Conservation (phyloP, 805 yeast species). For the Myxozyma udenii region DNA sequence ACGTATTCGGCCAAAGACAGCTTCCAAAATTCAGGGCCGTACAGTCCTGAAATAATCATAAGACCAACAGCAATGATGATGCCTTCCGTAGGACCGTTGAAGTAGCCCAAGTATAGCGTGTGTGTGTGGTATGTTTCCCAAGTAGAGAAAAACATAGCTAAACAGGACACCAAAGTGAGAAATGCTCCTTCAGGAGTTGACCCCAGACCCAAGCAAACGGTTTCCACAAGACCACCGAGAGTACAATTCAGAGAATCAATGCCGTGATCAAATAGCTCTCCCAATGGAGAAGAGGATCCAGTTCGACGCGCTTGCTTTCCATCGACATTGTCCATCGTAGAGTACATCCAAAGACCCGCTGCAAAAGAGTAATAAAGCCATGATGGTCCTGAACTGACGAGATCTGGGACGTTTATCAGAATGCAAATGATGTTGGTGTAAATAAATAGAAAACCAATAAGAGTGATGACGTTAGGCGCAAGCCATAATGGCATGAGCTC, state of each 20-base stretch:
- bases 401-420: constrained; percentile 68
- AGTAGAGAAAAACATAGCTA: constrained; percentile 40
- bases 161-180: constrained; percentile 70
- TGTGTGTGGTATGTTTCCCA: constrained; percentile 33
- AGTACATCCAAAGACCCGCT: constrained; percentile 79
- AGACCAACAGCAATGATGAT: constrained; percentile 60
- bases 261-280: constrained; percentile 94
- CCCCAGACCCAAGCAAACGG: constrained; percentile 75
- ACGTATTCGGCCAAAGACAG: constrained; percentile 42
- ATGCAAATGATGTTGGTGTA: constrained; percentile 59
- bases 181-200: constrained; percentile 72
- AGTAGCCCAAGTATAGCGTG: constrained; percentile 69
- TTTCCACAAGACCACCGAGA: constrained; percentile 68
- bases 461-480: constrained; percentile 92
- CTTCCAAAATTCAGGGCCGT: constrained; percentile 70
- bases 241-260: constrained; percentile 74
- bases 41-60: constrained; percentile 61
- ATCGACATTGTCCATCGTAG: constrained; percentile 95
- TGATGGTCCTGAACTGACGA: constrained; percentile 56
- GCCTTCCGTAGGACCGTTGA: constrained; percentile 97
- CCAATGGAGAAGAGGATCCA: constrained; percentile 90
- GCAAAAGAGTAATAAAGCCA: constrained; percentile 82
- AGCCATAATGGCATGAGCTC: constrained; percentile 78
- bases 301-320: constrained; percentile 91
- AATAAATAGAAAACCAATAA: constrained; percentile 72